A percentile compares a stretch with the other conserved stretches of the same genome.
Evolutionary conservation across 2,329 filamentous ascomycete genomes (phyloP).

Genomic region (Samsoniella hepiali): DNA sequence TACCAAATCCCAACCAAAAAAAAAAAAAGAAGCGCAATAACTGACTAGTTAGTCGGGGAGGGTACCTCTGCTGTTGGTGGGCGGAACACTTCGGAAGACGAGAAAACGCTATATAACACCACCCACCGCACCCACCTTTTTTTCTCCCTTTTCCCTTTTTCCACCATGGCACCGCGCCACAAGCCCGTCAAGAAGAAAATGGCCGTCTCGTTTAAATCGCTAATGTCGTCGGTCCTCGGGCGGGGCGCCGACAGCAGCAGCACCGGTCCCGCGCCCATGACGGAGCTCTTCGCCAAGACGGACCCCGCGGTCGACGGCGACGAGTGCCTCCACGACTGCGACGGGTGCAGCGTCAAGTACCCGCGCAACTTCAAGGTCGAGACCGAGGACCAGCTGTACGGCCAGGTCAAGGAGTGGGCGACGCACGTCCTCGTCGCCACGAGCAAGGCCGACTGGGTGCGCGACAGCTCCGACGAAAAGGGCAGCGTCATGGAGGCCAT

Average conservation of each 20-base stretch:
- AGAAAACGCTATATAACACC: neutral
- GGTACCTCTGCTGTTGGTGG: neutral
- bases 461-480: constrained; percentile 84
- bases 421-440: constrained; percentile 91
- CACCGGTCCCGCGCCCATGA: constrained; percentile 27
- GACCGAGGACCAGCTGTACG: constrained; percentile 75
- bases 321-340: constrained; percentile 85
- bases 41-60: neutral
- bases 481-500: constrained; percentile 80
- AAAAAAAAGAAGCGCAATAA: neutral
- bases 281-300: constrained; percentile 68
- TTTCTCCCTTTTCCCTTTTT: constrained; percentile 13
- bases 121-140: constrained; percentile 13
- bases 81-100: neutral
- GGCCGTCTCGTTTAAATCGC: constrained; percentile 41
- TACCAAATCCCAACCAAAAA: neutral
- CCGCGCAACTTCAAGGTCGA: constrained; percentile 72
- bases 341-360: constrained; percentile 73
- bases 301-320: constrained; percentile 78
- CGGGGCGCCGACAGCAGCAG: constrained; percentile 21
- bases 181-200: constrained; percentile 39
- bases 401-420: constrained; percentile 79
- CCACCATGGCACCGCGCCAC: constrained; percentile 22
- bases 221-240: constrained; percentile 35
- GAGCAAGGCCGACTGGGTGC: constrained; percentile 93